Base-by-base conservation (phyloP, 2,329 filamentous ascomycete genomes). In the Arachnomyces sp. region DNA sequence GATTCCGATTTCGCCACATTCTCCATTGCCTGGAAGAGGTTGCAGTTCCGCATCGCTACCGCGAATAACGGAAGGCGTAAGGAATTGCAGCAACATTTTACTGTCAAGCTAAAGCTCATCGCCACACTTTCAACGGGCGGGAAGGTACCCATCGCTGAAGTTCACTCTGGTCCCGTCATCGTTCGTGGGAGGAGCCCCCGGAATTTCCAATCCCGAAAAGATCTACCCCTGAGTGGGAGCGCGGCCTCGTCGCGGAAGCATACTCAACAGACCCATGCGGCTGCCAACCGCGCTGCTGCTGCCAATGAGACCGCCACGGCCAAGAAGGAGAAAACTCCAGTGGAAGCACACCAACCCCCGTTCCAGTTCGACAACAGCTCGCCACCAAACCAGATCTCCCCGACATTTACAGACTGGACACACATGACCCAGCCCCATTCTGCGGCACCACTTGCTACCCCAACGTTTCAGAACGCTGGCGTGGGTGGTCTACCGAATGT, bases 11-110 rank as follows among this genome's bases (percentile, higher is more conserved):
- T 84, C 49, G 85, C 86, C 12, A 88, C 85, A 33, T 94, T 94
- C 53, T 89, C 89, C 3, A 89, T 96, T 48, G 86, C 88, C 34
- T 96, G 90, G 87, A 88, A 92, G 54, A 77, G 90, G 43, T 67
- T 96, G 46, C 90, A 96, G 55, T 96, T 96, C 58, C 76, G 90
- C 53, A 94, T 90, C 60, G 90, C 90, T 13, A 96, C 90, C 7
- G 90, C 90, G 42, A 96, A 96, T 66, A 96, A 96, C 59, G 90
- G 90, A 8, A 79, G 90, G 44, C 76, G 90, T 47, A 94, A 94
- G 67, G 90, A 96, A 60, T 74, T 96, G 34, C 90, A 96, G 59
- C 90, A 96, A 58, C 90, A 96, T 65, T 96, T 96, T 61, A 81
- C 94, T 8, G 74, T 96, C 43, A 82, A 88, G 47, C 69, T 96